Evolutionary conservation across 495 filamentous ascomycete species (phyloP).

Genomic region (Glutinoglossum americanum): DNA sequence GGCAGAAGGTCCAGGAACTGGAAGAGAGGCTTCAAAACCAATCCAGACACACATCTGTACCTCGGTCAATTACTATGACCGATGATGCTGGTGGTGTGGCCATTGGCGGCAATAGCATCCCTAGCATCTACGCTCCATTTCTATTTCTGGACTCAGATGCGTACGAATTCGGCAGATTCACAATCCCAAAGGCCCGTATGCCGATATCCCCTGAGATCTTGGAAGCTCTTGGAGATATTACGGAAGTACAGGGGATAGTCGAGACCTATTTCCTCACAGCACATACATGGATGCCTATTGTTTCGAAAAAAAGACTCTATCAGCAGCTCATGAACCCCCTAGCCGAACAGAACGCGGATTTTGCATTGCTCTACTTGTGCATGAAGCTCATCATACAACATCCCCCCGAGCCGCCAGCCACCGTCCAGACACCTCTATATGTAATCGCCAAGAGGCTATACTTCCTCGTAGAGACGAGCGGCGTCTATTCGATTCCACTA

Average conservation of each 20-base stretch:
- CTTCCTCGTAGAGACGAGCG: conserved; percentile 17
- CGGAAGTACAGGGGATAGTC: conserved; percentile 10
- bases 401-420: conserved; percentile 9
- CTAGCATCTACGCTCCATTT: conserved; percentile 6
- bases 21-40: conserved; percentile 15
- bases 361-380: conserved; percentile 25
- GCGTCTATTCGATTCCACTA: conserved; percentile 19
- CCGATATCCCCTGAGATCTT: conserved; percentile 6
- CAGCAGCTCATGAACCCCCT: conserved; percentile 17
- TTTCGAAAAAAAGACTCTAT: conserved; percentile 25
- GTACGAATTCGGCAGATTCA: conserved; percentile 9
- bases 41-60: background rate
- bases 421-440: conserved; percentile 20
- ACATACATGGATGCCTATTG: conserved; percentile 27
- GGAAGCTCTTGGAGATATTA: conserved; percentile 10
- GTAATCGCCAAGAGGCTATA: conserved; percentile 21
- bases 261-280: conserved; percentile 11
- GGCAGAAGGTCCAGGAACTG: conserved; percentile 18
- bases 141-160: conserved; percentile 13
- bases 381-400: conserved; percentile 24
- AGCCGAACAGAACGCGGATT: conserved; percentile 23
- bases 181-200: conserved; percentile 3
- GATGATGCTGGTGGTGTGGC: background rate
- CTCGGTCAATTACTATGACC: background rate
- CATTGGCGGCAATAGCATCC: background rate